Percentiles rank a stretch among this genome's conserved stretches.
phyloP scores from a whole-genome alignment of 2,329 filamentous ascomycete species.

The Coniochaeta pulveracea region DNA sequence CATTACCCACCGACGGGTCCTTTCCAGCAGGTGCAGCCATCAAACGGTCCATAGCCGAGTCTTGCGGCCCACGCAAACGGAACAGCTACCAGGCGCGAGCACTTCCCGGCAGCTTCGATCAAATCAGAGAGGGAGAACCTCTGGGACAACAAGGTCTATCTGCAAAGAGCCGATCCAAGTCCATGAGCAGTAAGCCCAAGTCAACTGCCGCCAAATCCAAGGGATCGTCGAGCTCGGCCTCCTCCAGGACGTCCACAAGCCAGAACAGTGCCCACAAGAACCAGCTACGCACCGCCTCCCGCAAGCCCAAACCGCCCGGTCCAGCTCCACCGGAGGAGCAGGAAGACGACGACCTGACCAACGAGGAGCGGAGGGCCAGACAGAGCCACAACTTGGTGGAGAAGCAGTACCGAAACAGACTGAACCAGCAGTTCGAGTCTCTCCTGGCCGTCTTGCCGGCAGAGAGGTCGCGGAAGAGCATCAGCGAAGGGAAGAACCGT shows the following conservation, averaged over 20 bases:
- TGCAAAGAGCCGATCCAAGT: neutral
- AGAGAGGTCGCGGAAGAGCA: conserved; percentile 15
- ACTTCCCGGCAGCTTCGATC: conserved; percentile 9
- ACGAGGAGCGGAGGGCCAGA: conserved; percentile 20
- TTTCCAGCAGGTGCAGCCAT: neutral
- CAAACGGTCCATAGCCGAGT: neutral
- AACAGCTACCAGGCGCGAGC: conserved; percentile 12
- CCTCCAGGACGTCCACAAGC: neutral
- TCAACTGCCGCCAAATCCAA: neutral
- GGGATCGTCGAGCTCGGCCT: neutral
- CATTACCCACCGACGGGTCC: neutral
- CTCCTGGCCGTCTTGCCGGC: conserved; percentile 28
- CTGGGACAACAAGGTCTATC: neutral
- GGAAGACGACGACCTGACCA: conserved; percentile 11
- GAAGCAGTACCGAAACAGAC: conserved; percentile 35
- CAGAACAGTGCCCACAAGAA: neutral
- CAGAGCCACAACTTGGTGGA: conserved; percentile 34
- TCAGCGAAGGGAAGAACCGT: conserved; percentile 12
- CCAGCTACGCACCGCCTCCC: conserved; percentile 11
- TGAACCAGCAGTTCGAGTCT: conserved; percentile 32
- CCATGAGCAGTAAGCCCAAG: neutral
- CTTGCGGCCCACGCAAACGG: conserved; percentile 12
- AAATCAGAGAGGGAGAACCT: neutral
- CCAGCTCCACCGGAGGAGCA: conserved; percentile 2
- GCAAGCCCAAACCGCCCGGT: conserved; percentile 7